Conservation (phyloP, 2,329 filamentous ascomycete species). For the Fusarium algeriense region DNA sequence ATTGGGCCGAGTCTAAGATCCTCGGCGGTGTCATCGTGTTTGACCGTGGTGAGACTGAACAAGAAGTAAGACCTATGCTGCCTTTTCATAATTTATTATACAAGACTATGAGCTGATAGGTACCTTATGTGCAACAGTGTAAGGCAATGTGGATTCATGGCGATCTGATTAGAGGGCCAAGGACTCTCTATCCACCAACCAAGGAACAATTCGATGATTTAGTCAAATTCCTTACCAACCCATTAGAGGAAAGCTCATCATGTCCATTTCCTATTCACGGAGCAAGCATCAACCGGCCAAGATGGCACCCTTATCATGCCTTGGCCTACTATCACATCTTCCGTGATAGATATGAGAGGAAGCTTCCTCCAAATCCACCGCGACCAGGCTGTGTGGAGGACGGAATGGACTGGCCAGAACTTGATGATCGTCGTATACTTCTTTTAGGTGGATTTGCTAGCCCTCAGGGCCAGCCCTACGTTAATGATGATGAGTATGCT, state of each 20-base stretch:
- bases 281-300: conserved; percentile 9
- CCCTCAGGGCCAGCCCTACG: background rate
- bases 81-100: rapidly evolving
- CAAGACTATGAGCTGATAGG: rapidly evolving
- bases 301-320: conserved; percentile 28
- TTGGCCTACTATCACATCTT: conserved; percentile 29
- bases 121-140: background rate
- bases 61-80: background rate
- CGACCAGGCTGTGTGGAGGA: background rate
- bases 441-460: background rate
- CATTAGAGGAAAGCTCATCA: rapidly evolving
- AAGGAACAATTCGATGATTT: conserved; percentile 12
- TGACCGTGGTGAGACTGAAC: conserved; percentile 23
- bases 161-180: background rate
- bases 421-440: background rate
- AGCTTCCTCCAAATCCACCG: background rate
- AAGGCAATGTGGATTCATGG: conserved; percentile 27
- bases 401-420: conserved; percentile 19
- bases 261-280: conserved; percentile 23
- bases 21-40: conserved; percentile 19
- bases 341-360: conserved; percentile 19
- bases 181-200: conserved; percentile 26
- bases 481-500: background rate
- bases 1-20: conserved; percentile 30
- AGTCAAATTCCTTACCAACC: background rate